Percentiles rank a stretch among this genome's conserved stretches.
Conservation (phyloP, 176 grass and related monocot species). For the Triticum dicoccoides region DNA sequence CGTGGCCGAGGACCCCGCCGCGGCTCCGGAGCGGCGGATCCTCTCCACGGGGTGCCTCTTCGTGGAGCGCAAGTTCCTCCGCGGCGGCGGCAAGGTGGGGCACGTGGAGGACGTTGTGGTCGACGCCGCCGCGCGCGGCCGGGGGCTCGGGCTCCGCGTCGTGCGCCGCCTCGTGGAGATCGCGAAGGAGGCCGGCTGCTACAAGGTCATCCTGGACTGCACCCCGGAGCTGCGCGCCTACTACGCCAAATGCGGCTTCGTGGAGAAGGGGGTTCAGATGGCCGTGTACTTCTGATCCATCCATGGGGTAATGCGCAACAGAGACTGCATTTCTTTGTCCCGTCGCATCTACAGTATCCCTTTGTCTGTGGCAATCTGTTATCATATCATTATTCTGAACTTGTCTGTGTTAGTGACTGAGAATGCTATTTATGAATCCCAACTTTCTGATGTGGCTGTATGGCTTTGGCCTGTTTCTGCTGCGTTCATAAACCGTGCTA, state of each 20-base stretch:
- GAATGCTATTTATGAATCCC: neutral
- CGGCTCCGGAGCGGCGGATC: constrained; percentile 31
- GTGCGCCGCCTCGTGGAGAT: constrained; percentile 62
- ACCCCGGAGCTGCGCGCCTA: constrained; percentile 59
- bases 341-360: neutral
- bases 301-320: constrained; percentile 1
- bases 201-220: constrained; percentile 95
- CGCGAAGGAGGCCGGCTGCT: constrained; percentile 66
- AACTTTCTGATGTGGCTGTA: neutral
- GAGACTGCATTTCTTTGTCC: neutral
- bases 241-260: constrained; percentile 79
- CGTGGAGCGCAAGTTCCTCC: constrained; percentile 85
- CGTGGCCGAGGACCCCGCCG: constrained; percentile 57
- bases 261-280: constrained; percentile 92
- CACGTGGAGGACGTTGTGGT: constrained; percentile 93
- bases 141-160: constrained; percentile 50
- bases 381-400: neutral
- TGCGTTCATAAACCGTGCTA: neutral
- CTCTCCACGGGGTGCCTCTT: constrained; percentile 79
- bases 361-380: neutral
- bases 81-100: constrained; percentile 64
- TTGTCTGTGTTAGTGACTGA: neutral
- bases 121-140: constrained; percentile 50
- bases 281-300: constrained; percentile 70
- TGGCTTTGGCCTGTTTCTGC: neutral